Evolutionary conservation across 139 green algal genomes (phyloP).

Genomic region (Coelastrella sp.): DNA sequence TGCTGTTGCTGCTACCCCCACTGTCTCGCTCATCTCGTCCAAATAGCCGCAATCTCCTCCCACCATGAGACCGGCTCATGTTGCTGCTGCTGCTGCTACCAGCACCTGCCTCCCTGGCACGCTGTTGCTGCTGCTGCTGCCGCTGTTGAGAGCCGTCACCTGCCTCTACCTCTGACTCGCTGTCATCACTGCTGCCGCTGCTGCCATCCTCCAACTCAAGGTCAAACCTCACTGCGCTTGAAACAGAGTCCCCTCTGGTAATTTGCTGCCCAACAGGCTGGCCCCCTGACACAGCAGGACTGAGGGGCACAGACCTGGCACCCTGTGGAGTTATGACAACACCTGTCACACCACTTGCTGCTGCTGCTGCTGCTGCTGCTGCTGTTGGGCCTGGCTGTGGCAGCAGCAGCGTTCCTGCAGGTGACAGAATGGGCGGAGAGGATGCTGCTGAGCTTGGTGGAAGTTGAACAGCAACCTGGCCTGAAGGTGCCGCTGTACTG

Average conservation of each 20-base stretch:
- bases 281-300: not conserved
- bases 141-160: not conserved
- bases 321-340: not conserved
- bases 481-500: not conserved
- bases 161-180: not conserved
- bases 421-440: not conserved
- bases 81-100: not conserved
- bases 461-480: not conserved
- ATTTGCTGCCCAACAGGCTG: not conserved
- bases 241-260: constrained; percentile 21
- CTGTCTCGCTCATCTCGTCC: too few relatives aligned
- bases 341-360: not conserved
- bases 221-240: constrained; percentile 29
- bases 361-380: not conserved
- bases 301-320: not conserved
- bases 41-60: too few relatives aligned
- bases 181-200: constrained; percentile 17
- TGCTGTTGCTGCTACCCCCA: not conserved
- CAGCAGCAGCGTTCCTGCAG: not conserved
- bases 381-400: not conserved
- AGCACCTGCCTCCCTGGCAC: too few relatives aligned
- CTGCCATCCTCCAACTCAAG: not conserved
- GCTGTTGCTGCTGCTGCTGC: not conserved
- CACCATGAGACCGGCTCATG: too few relatives aligned
- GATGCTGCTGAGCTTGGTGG: not conserved